Evolutionary conservation across 2,329 filamentous ascomycete species (phyloP).

Genomic region (Nectriaceae sp.): DNA sequence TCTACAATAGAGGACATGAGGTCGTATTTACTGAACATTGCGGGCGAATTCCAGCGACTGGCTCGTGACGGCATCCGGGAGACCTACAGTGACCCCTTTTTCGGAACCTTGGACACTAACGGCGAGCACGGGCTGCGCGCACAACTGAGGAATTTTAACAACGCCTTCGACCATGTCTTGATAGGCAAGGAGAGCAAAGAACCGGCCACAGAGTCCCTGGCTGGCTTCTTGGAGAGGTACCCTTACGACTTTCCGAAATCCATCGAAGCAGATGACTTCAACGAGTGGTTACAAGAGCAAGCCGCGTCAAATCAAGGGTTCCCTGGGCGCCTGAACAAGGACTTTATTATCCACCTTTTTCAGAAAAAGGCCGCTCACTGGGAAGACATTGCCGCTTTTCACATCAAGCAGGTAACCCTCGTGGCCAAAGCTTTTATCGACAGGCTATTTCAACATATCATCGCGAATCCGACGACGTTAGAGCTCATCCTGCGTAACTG

Average conservation of each 20-base stretch:
- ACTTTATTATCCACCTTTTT: constrained; percentile 42
- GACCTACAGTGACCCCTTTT: constrained; percentile 39
- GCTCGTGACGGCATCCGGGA: constrained; percentile 31
- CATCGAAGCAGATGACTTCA: constrained; percentile 19
- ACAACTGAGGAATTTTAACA: constrained; percentile 31
- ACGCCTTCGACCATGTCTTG: constrained; percentile 31
- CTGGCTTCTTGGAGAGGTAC: constrained; percentile 21
- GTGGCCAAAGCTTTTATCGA: constrained; percentile 40
- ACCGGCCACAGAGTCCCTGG: constrained; percentile 29
- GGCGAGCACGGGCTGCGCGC: constrained; percentile 31
- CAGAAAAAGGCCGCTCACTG: constrained; percentile 40
- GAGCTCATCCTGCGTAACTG: constrained; percentile 24
- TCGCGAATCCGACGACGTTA: constrained; percentile 19
- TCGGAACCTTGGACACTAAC: constrained; percentile 26
- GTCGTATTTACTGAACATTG: constrained; percentile 36
- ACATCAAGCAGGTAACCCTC: constrained; percentile 34
- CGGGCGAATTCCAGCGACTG: constrained; percentile 36
- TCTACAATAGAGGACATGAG: constrained; percentile 28
- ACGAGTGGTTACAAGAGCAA: constrained; percentile 30
- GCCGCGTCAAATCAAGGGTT: constrained; percentile 43
- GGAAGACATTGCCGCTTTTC: constrained; percentile 37
- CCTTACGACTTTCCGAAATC: constrained; percentile 29
- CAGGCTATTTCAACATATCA: constrained; percentile 35
- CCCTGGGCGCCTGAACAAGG: constrained; percentile 38
- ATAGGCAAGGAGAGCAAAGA: constrained; percentile 22